Evolutionary conservation across 2,329 filamentous ascomycete species (phyloP).

Genomic region (Beauveria varroae): DNA sequence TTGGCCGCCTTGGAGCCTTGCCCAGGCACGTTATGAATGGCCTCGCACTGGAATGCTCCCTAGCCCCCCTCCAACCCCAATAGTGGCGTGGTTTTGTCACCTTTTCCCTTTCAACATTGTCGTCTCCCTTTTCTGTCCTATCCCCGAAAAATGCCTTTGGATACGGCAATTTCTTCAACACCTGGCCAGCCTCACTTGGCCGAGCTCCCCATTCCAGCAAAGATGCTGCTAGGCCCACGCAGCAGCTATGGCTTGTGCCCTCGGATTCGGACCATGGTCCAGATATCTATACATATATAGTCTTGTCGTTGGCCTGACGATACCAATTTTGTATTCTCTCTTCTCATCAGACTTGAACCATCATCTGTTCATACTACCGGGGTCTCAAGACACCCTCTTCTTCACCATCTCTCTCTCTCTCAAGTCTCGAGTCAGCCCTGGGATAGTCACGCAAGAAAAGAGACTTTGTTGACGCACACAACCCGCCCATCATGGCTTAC

Average conservation of each 20-base stretch:
- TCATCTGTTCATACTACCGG: not conserved
- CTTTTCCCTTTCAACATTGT: too few relatives aligned
- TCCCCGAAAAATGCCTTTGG: not conserved
- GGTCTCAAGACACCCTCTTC: not conserved
- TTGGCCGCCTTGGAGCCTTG: not conserved
- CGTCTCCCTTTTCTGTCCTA: not conserved
- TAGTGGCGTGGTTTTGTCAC: not conserved
- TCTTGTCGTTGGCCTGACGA: not conserved
- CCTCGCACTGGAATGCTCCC: conserved; percentile 6
- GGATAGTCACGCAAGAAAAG: not conserved
- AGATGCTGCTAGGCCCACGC: not conserved
- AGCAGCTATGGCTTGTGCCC: too few relatives aligned
- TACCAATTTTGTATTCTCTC: not conserved
- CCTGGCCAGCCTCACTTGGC: conserved; percentile 2
- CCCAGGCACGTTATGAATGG: not conserved
- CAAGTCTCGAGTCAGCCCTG: not conserved
- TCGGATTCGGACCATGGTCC: not conserved
- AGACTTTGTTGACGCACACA: not conserved
- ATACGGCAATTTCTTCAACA: not conserved
- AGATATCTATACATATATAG: not conserved
- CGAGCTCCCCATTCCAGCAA: conserved; percentile 3
- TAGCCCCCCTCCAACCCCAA: not conserved
- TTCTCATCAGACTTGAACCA: not conserved
- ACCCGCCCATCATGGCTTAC: conserved; percentile 28
- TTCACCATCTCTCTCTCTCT: not conserved